Base-by-base conservation (phyloP, 78 protist species). In the Tieghemostelium lacteum region DNA sequence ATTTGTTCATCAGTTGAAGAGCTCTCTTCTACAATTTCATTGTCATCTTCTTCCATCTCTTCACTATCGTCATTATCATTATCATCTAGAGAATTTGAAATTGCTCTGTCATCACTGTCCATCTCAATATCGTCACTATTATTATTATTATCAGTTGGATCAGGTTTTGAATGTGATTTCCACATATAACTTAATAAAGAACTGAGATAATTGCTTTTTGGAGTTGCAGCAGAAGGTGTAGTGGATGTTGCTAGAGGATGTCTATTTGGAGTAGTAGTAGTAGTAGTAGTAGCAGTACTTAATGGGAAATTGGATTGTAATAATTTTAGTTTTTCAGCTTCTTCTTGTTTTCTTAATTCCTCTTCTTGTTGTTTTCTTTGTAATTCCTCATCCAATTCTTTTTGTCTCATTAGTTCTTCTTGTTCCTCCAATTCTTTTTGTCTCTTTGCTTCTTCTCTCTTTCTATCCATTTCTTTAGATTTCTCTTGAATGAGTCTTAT, bases 391-490 rank as follows among this genome's bases (percentile, higher is more conserved):
- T 71, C 77, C 3, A 52, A 39, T 33, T 71, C 77, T 57, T 57
- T 57, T 19, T 16, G 33, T 52, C 50, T 71, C 39, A 50, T 71
- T 28, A 50, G 64, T 50, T 71, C 77, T 36, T 71, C 77, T 1
- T 37, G 31, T 50, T 67, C 74, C 40, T 67, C 74, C 0, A 67
- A 34, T 28, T 40, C 40, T 34, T 67, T 67, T 67, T 57, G 36
- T 50, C 37, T 67, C 37, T 67, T 57, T 7, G 36, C 74, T 26
- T 67, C 26, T 20, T 67, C n/a, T 67, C 19, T 67, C 40, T 31
- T 40, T 67, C 54, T 67, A 40, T 50, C 40, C 74, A 34, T 34
- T 34, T 67, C 74, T 67, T 26, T 67, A 52, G 20, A 24, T 22
- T 67, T 67, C 74, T 19, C 40, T 67, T n/a, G n/a, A n/a, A n/a